Base-by-base conservation (phyloP, 106 monocot species). In the Acorus gramineus region DNA sequence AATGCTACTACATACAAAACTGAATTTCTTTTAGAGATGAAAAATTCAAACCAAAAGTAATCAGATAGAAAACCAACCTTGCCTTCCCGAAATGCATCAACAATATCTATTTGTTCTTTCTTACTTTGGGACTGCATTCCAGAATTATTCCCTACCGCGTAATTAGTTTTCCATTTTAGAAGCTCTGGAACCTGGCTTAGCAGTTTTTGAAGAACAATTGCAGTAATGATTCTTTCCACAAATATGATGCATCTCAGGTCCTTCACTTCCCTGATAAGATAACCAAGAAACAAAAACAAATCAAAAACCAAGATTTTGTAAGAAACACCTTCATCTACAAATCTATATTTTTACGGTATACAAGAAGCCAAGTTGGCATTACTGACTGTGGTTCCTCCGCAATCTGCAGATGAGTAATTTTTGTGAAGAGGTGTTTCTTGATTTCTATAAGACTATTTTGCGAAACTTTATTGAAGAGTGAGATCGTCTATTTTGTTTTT, bases 161-260 rank as follows among this genome's bases (percentile, higher is more conserved):
- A 84, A 43, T 57, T 52, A 13, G 61, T 67, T 55, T 52, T 67
- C 81, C 84, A 87, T 52, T 59, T 59, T 13, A 78, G 69, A 5
- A 87, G 55, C 46, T 81, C 53, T 66, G 65, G 57, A 53, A 87
- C 44, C 12, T 62, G 28, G 53, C 59, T 52, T 14, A 87, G 68
- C 3, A 87, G 72, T 42, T 75, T 66, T 47, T 78, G 57, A 8
- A 87, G 69, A 9, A 87, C 83, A 47, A 76, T 76, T 11, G 80
- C 80, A 8, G 84, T 81, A 52, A 87, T 73, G 57, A 87, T 65
- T 73, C 87, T 80, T 73, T 87, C 59, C 55, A 87, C 87, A 78
- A 87, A 87, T 49, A 87, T 62, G 54, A 87, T 87, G 62, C 87
- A 87, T 72, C 84, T 73, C 66, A 87, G 66, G 51, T 78, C 74